Conservation (phyloP, 2,329 filamentous ascomycete species). For the Helminthosporium solani region DNA sequence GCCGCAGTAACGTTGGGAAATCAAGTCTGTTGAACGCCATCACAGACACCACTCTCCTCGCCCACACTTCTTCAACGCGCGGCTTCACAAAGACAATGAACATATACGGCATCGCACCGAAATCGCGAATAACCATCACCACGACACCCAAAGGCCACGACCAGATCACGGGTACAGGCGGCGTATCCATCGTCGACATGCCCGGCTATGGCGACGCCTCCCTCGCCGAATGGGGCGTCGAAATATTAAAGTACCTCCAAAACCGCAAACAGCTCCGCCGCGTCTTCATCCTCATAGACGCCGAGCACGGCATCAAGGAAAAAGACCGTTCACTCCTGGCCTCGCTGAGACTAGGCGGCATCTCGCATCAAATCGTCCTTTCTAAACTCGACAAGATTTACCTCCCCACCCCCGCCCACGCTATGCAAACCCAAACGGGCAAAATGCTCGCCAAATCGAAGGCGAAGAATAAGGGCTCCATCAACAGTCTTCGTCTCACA, state of each 20-base stretch:
- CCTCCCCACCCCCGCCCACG: slow-evolving; percentile 22
- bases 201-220: slow-evolving; percentile 69
- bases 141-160: slow-evolving; percentile 21
- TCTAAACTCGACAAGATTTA: slow-evolving; percentile 60
- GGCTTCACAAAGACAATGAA: slow-evolving; percentile 67
- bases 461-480: slow-evolving; percentile 36
- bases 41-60: slow-evolving; percentile 35
- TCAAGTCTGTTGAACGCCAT: slow-evolving; percentile 66
- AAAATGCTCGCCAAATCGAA: slow-evolving; percentile 10
- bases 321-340: slow-evolving; percentile 59
- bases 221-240: slow-evolving; percentile 61
- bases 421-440: slow-evolving; percentile 16
- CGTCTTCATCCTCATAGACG: slow-evolving; percentile 66
- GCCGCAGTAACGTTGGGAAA: slow-evolving; percentile 71
- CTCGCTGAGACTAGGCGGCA: slow-evolving; percentile 56
- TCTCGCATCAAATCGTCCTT: slow-evolving; percentile 66
- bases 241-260: slow-evolving; percentile 68
- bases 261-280: slow-evolving; percentile 62
- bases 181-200: slow-evolving; percentile 66
- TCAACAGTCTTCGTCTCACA: slow-evolving; percentile 45
- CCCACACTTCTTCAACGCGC: slow-evolving; percentile 57
- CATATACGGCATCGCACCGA: slow-evolving; percentile 59
- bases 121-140: slow-evolving; percentile 22
- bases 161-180: slow-evolving; percentile 41
- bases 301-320: slow-evolving; percentile 63